Conservation (phyloP, 345 rosid genomes). For the Eutrema heterophyllum region DNA sequence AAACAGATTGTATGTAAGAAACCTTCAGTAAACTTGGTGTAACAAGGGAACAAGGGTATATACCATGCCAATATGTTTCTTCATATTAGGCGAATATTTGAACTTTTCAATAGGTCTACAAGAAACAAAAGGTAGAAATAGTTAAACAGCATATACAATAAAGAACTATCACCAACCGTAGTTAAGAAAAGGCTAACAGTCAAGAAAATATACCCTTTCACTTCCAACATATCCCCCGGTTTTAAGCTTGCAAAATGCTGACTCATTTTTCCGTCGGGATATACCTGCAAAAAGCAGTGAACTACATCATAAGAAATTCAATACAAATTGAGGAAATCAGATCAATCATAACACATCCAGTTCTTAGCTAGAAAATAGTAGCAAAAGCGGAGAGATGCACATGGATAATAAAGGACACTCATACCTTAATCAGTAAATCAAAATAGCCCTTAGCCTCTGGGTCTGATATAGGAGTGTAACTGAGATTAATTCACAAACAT, state of each 20-base stretch:
- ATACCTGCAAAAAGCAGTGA: slow-evolving; percentile 51
- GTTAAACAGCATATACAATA: slow-evolving; percentile 1
- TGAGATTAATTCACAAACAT: slow-evolving; percentile 26
- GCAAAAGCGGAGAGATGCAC: not conserved
- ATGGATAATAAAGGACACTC: not conserved
- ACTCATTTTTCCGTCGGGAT: slow-evolving; percentile 98
- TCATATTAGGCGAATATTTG: slow-evolving; percentile 88
- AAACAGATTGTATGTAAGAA: not conserved
- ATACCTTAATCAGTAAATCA: slow-evolving; percentile 89
- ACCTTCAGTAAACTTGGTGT: not conserved
- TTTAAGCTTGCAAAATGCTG: slow-evolving; percentile 93
- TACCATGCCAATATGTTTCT: slow-evolving; percentile 98
- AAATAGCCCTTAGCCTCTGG: slow-evolving; percentile 83
- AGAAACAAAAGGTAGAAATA: slow-evolving; percentile 15
- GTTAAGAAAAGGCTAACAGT: not conserved
- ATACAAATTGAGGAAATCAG: not conserved
- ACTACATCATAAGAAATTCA: not conserved
- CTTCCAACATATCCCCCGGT: slow-evolving; percentile 86
- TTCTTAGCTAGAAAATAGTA: not conserved
- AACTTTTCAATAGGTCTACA: slow-evolving; percentile 93
- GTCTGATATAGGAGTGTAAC: slow-evolving; percentile 95
- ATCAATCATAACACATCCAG: slow-evolving; percentile 1
- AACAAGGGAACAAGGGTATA: slow-evolving; percentile 32
- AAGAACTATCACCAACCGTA: not conserved
- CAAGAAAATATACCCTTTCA: slow-evolving; percentile 66